phyloP scores from a whole-genome alignment of 139 green algal species.

The Picochlorum sp. region DNA sequence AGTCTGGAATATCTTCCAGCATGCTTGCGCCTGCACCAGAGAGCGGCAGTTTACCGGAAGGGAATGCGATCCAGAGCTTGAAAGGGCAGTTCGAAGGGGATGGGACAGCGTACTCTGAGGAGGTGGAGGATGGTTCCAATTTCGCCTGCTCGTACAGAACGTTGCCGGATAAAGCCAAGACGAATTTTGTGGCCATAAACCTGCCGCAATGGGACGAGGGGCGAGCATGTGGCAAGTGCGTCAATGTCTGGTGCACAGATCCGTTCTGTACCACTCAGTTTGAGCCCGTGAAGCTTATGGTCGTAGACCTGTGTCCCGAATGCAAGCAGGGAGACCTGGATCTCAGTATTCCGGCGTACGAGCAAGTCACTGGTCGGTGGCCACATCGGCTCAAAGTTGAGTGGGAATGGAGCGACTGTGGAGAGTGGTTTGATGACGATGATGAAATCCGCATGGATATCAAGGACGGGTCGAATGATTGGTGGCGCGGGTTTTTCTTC shows the following conservation, averaged over 20 bases:
- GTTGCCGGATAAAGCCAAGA: background rate
- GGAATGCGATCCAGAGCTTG: no score
- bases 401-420: background rate
- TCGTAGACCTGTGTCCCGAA: constrained; percentile 13
- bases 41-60: no score
- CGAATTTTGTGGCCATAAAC: constrained; percentile 10
- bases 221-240: constrained; percentile 3
- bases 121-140: background rate
- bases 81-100: background rate
- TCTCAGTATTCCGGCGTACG: constrained; percentile 1
- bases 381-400: background rate
- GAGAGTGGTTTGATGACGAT: background rate
- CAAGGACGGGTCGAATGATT: constrained; percentile 11
- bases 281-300: background rate
- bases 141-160: constrained; percentile 11
- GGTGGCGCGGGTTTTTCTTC: constrained; percentile 14
- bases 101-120: background rate
- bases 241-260: background rate
- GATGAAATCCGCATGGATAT: background rate
- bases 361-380: background rate
- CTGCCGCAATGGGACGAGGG: background rate
- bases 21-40: no score
- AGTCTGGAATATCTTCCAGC: no score
- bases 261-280: background rate
- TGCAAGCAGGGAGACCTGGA: constrained; percentile 9